Base-by-base conservation (phyloP, 208 protist species). In the Herpetomonas tarakana region DNA sequence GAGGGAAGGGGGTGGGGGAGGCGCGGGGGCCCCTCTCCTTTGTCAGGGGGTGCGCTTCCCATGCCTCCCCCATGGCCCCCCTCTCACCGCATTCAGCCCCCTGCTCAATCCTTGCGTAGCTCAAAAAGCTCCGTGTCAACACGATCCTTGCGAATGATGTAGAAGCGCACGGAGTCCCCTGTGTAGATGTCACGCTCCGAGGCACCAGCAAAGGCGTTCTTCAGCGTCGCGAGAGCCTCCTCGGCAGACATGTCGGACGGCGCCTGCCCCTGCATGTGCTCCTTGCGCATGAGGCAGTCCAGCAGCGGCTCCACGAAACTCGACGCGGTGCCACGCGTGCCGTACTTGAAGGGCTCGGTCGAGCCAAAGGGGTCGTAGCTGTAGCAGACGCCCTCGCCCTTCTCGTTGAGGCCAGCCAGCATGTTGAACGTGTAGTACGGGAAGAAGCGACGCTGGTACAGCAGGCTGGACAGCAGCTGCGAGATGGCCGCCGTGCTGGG, bases 401-500 rank as follows among this genome's bases (percentile, higher is more conserved):
- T 62, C 44, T 96, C 86, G 71, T 99, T 88, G 16, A 99, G 61
- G 22, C 98, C 98, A 16, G 86, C 97, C 18, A 99, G 68, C 64
- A 99, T 91, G 81, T 99, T 99, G 81, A 99, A 99, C 2, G 98
- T 97, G 86, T 99, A 99, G 76, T 98, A 99, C 14, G 98, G 98
- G 80, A 99, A 99, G 76, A 99, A 99, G 59, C 98, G 90, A 29
- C 94, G 91, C 50, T 91, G 76, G 71, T 99, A 99, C 2, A 99
- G 86, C 41, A 96, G 96, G 22, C 92, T 99, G n/a, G 94, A 96
- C 26, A 99, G 74, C 53, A 99, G 83, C 82, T 99, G 98, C 12
- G 97, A 86, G 53, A 99, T 90, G 31, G 97, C 92, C 52, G 78
- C 76, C 18, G 89, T 96, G 21, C 73, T 84, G 58, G 98, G 98